Evolutionary conservation across 75 land plant species (phyloP), one percentile per base, ranked within the genome.

Genomic region (Cunninghamia lanceolata): DNA sequence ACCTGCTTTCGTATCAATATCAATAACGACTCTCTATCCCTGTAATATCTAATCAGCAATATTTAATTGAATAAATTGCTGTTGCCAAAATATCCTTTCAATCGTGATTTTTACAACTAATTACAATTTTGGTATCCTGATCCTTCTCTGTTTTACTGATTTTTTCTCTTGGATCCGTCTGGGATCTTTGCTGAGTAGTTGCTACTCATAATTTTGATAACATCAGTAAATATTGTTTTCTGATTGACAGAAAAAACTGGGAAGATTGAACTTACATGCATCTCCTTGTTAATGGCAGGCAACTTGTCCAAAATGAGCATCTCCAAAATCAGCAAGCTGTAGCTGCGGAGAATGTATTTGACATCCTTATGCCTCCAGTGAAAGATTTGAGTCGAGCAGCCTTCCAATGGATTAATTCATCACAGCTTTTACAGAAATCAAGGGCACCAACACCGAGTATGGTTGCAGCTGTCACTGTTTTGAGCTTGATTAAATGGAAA

Each of bases 261-360:
- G 36, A 19, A 83, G 76, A 75, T 14, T 45, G 13, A 56, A n/a
- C 76, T 56, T 34, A 56, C 30, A 50, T 84, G 70, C 76, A 19
- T 16, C 34, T 82, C 71, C 9, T 82, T 76, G 43, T 36, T 66
- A 28, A 54, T 83, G 86, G 84, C 91, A 94, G 95, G 71, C 84
- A 89, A 53, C 85, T 93, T 42, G 80, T 90, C 4, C 45, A 56
- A 14, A 84, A 92, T 78, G 88, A 92, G 25, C 70, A 73, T 28
- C 82, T 88, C 50, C 89, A 85, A 38, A 70, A 89, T 54, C 38
- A 88, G 84, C 96, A 95, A 80, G 88, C 87, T 43, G 79, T 36
- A 10, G 87, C 94, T 73, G 93, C 94, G 34, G 89, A 89, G 76
- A 89, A 89, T 50, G 86, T 93, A 16, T 54, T 95, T 15, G 7